Evolutionary conservation across 805 yeast genomes (phyloP), one percentile per base, ranked within the genome.

Genomic region (Babjeviella inositovora): DNA sequence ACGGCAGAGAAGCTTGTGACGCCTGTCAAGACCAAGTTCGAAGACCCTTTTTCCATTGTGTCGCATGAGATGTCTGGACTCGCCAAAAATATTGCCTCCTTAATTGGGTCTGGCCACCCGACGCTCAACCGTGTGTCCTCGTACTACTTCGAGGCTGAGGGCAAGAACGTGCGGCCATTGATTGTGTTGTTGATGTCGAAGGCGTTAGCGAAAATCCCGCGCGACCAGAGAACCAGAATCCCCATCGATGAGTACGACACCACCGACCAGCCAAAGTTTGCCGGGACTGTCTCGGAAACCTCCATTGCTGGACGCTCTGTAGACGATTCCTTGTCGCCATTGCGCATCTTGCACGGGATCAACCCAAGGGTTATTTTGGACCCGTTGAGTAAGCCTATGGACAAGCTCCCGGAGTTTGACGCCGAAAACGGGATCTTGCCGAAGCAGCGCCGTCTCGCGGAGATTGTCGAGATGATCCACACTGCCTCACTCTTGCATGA

Each of bases 401-500:
- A 67, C 32, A 57, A 67, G 18, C 54, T 75, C 25, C 82, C 87
- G 1, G 57, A 66, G 22, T 46, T 54, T 29, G 67, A 64, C 29
- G 49, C 58, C 9, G 53, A 66, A 27, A 67, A 68, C 35, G 95
- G 94, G 2, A 81, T 90, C 23, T 55, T 87, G 28, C 97, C 98
- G 21, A 84, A 90, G 35, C 98, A 90, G 51, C 62, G 97, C 33
- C 63, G 98, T 28, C 59, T 90, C 26, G 97, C 98, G 1, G 98
- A 90, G 51, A 87, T 90, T 38, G 94, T 87, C 7, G 98, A 90
- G 50, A 80, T 90, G 93, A 90, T 90, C 33, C 98, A 90, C 47
- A 90, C 97, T 1, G 97, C 98, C 3, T 77, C 93, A 8, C 53
- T 90, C 32, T 61, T 90, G 25, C 98, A 90, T 46, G 98, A 90